These are phyloP conservation scores for Arctostaphylos glauca DNA, from an alignment of 148 eudicot genomes.

Conservation along the genomic window DNA sequence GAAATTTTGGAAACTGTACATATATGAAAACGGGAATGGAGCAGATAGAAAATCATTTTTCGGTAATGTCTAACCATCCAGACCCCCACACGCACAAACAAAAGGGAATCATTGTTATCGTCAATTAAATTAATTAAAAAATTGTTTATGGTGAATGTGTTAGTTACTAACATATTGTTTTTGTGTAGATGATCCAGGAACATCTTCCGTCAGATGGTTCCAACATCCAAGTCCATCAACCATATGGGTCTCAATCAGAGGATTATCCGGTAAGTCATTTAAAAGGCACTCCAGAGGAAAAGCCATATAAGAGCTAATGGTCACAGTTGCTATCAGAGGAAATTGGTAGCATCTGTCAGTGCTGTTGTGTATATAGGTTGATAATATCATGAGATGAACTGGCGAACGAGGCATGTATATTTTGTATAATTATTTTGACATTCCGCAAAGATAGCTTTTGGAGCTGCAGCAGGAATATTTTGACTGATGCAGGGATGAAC, in stretches of 20 bases:
- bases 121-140: too few relatives aligned
- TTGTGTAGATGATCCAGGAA: constrained; percentile 45
- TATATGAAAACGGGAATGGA: neutral
- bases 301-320: constrained; percentile 36
- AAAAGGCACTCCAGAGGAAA: constrained; percentile 38
- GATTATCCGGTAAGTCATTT: constrained; percentile 35
- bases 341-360: constrained; percentile 23
- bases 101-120: too few relatives aligned
- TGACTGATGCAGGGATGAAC: constrained; percentile 4
- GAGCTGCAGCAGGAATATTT: constrained; percentile 19
- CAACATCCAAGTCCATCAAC: constrained; percentile 38
- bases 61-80: too few relatives aligned
- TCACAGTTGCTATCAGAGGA: constrained; percentile 19
- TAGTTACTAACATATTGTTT: neutral
- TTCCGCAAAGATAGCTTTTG: constrained; percentile 15
- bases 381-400: constrained; percentile 31
- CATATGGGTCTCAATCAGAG: constrained; percentile 27
- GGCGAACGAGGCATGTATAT: constrained; percentile 21
- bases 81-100: too few relatives aligned
- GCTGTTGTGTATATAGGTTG: constrained; percentile 38
- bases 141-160: neutral
- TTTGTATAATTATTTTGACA: constrained; percentile 33
- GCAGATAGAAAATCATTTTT: neutral
- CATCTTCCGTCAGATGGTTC: constrained; percentile 46
- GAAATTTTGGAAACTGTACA: neutral